Evolutionary conservation across 192 early-diverging fungal species (phyloP), one percentile per base, ranked within the genome.

Genomic region (Backusella psychrophila): DNA sequence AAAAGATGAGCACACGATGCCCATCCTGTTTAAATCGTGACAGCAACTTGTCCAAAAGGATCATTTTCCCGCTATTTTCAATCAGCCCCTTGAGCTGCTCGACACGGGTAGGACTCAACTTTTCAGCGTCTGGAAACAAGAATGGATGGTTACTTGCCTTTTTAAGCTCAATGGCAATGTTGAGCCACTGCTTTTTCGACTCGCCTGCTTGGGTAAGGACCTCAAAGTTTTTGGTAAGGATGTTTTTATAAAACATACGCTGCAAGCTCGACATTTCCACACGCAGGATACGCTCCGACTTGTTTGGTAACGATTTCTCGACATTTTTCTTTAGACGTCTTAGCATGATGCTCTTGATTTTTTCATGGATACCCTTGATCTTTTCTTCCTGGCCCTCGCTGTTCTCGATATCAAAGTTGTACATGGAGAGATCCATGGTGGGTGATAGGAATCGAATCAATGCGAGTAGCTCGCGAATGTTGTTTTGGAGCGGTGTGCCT

Each of bases 401-500:
- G 74, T 88, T 87, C 35, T 91, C 90, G 71, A 99, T 86, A 79
- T 94, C 92, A 74, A 95, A 91, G 49, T 94, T 92, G 44, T 94
- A 83, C 65, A 93, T 91, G 41, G 88, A 90, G 75, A 96, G 93
- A 73, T 96, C 87, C 70, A 88, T 94, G 66, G 88, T 93, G 0
- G 98, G 97, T 89, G 93, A 98, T 77, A 99, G 83, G 85, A 99
- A 99, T 59, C 95, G 90, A 42, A 96, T 90, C 11, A 99, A 82
- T 0, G 96, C 90, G 12, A 95, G 87, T 21, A 99, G 86, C 80
- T 99, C 98, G 85, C 96, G 94, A 39, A 99, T 92, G 23, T 91
- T 95, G 85, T 99, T 99, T 79, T 99, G 97, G 69, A 99, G 88
- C n/a, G 98, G 98, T 26, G 98, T 99, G 23, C 98, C 98, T 0